These are phyloP conservation scores for Cyberlindnera veronae DNA, from an alignment of 805 yeast species.

Conservation along the genomic window DNA sequence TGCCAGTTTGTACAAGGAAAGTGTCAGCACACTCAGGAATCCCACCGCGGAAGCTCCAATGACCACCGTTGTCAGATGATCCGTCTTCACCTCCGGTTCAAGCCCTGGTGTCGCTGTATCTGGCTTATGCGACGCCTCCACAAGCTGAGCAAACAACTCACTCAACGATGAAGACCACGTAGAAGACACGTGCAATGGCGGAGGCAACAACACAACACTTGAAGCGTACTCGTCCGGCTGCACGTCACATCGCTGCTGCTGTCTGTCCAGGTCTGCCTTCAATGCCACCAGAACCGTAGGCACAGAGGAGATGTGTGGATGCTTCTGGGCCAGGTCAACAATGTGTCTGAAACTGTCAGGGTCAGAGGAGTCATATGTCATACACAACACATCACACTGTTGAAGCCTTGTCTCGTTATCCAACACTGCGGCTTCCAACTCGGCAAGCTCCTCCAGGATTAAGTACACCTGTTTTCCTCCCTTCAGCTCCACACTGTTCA, in stretches of 20 bases:
- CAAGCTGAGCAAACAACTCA: slow-evolving; percentile 82
- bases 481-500: slow-evolving; percentile 85
- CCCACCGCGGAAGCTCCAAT: slow-evolving; percentile 70
- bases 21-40: slow-evolving; percentile 56
- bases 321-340: slow-evolving; percentile 60
- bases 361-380: slow-evolving; percentile 90
- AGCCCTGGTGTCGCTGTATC: slow-evolving; percentile 72
- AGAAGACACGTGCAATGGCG: slow-evolving; percentile 89
- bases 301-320: slow-evolving; percentile 55
- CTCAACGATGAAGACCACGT: slow-evolving; percentile 84
- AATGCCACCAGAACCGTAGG: slow-evolving; percentile 89
- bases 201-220: slow-evolving; percentile 56
- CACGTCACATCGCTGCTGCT: slow-evolving; percentile 79
- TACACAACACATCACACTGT: slow-evolving; percentile 88
- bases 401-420: slow-evolving; percentile 67
- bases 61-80: slow-evolving; percentile 46
- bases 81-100: slow-evolving; percentile 58
- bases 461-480: slow-evolving; percentile 96
- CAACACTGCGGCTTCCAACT: slow-evolving; percentile 74
- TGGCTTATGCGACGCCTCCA: slow-evolving; percentile 84
- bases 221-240: slow-evolving; percentile 93
- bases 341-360: slow-evolving; percentile 90
- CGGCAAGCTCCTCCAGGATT: slow-evolving; percentile 87
- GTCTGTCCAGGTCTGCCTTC: slow-evolving; percentile 93
- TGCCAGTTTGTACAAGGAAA: slow-evolving; percentile 56